Evolutionary conservation across 2,329 filamentous ascomycete species (phyloP).

Genomic region (Hymenoscyphus salicellus): DNA sequence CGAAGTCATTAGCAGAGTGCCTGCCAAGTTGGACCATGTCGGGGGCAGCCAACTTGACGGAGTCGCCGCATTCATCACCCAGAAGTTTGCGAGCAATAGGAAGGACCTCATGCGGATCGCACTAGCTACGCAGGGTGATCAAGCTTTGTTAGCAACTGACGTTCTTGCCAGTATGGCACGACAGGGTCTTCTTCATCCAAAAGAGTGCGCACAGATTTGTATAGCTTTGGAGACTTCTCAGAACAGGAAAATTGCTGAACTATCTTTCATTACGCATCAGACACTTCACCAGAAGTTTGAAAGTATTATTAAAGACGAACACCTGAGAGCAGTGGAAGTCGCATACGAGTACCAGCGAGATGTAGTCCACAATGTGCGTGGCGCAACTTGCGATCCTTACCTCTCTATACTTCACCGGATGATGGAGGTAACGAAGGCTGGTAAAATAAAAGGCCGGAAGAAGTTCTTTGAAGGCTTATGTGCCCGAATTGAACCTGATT

Average conservation of each 20-base stretch:
- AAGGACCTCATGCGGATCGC: conserved; percentile 75
- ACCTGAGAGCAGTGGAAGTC: conserved; percentile 81
- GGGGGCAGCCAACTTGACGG: conserved; percentile 78
- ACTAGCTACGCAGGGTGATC: conserved; percentile 70
- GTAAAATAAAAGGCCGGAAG: conserved; percentile 83
- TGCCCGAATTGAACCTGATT: conserved; percentile 76
- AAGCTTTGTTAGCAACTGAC: conserved; percentile 80
- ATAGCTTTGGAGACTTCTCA: conserved; percentile 89
- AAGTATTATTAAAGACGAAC: conserved; percentile 90
- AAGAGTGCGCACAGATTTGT: conserved; percentile 83
- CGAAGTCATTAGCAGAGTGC: conserved; percentile 55
- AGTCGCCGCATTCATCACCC: conserved; percentile 81
- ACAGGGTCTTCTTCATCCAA: conserved; percentile 90
- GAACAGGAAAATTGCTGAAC: conserved; percentile 70
- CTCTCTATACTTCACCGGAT: conserved; percentile 77
- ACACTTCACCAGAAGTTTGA: conserved; percentile 87
- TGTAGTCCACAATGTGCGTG: conserved; percentile 69
- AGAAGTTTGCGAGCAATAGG: conserved; percentile 63
- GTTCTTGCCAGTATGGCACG: conserved; percentile 91
- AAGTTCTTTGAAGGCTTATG: conserved; percentile 84
- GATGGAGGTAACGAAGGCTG: conserved; percentile 85
- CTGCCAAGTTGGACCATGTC: conserved; percentile 49
- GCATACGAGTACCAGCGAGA: conserved; percentile 86
- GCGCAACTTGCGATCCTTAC: conserved; percentile 68
- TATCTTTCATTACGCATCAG: conserved; percentile 80